Evolutionary conservation across 176 grass and related monocot species (phyloP).

Genomic region (Tuctoria greenei): DNA sequence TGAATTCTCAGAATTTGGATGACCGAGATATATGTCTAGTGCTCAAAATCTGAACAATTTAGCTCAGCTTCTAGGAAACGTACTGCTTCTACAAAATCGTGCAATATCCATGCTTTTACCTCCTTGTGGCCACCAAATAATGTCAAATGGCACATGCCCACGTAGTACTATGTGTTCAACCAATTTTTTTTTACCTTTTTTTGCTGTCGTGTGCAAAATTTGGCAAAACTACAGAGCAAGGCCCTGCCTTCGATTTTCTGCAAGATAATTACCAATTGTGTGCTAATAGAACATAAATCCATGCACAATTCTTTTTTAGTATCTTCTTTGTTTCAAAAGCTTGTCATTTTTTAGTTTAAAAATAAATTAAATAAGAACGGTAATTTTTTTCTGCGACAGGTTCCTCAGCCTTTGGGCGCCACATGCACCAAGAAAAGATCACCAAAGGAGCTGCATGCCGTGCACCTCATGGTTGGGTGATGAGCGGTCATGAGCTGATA

Average conservation of each 20-base stretch:
- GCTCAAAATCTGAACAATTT: too few relatives aligned
- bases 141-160: background rate
- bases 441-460: conserved; percentile 11
- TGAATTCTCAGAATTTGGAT: too few relatives aligned
- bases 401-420: conserved; percentile 39
- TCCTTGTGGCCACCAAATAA: background rate
- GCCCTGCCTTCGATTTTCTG: background rate
- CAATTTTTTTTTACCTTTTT: background rate
- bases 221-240: background rate
- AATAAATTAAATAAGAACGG: too few relatives aligned
- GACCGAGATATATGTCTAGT: too few relatives aligned
- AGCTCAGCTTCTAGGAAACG: too few relatives aligned
- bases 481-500: conserved; percentile 28
- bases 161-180: background rate
- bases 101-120: background rate
- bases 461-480: background rate
- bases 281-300: background rate
- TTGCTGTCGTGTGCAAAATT: background rate
- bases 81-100: too few relatives aligned
- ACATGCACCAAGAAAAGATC: conserved; percentile 22
- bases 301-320: background rate
- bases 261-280: background rate
- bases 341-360: too few relatives aligned
- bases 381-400: too few relatives aligned
- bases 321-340: too few relatives aligned